Conservation (phyloP, 148 eudicot genomes). For the Talinum fruticosum region DNA sequence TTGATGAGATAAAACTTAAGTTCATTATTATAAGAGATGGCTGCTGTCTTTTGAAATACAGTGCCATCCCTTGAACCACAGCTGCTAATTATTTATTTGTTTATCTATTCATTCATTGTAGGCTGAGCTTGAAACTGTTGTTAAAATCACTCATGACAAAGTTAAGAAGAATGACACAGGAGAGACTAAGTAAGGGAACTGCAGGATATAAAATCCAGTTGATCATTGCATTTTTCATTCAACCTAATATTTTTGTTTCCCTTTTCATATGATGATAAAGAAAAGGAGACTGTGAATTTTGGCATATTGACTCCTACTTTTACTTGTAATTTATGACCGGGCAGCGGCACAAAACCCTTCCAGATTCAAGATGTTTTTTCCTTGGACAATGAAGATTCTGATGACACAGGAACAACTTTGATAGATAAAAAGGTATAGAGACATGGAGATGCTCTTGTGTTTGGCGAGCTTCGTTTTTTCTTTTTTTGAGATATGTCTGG, state of each 20-base stretch:
- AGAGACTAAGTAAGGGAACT: slow-evolving; percentile 44
- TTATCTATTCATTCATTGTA: slow-evolving; percentile 27
- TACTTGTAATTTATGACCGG: slow-evolving; percentile 15
- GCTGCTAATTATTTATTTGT: slow-evolving; percentile 1
- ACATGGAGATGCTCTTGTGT: background rate
- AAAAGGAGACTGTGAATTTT: background rate
- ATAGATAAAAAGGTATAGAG: slow-evolving; percentile 76
- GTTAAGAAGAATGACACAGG: slow-evolving; percentile 81
- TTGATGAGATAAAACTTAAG: background rate
- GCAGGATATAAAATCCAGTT: slow-evolving; percentile 1
- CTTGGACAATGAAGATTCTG: slow-evolving; percentile 79
- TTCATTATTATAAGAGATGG: slow-evolving; percentile 3
- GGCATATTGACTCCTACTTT: slow-evolving; percentile 12
- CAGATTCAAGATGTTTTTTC: slow-evolving; percentile 78
- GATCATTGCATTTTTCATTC: slow-evolving; percentile 16
- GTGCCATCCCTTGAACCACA: background rate
- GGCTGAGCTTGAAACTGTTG: slow-evolving; percentile 94
- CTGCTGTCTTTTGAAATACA: background rate
- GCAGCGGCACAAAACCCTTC: slow-evolving; percentile 79
- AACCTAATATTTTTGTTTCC: slow-evolving; percentile 1
- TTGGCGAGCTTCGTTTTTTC: background rate
- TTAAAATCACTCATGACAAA: slow-evolving; percentile 84
- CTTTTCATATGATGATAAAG: background rate
- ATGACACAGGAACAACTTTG: slow-evolving; percentile 65
- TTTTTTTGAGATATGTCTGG: background rate